phyloP scores from a whole-genome alignment of 2,329 filamentous ascomycete species.

The Sordariomycetes sp. region DNA sequence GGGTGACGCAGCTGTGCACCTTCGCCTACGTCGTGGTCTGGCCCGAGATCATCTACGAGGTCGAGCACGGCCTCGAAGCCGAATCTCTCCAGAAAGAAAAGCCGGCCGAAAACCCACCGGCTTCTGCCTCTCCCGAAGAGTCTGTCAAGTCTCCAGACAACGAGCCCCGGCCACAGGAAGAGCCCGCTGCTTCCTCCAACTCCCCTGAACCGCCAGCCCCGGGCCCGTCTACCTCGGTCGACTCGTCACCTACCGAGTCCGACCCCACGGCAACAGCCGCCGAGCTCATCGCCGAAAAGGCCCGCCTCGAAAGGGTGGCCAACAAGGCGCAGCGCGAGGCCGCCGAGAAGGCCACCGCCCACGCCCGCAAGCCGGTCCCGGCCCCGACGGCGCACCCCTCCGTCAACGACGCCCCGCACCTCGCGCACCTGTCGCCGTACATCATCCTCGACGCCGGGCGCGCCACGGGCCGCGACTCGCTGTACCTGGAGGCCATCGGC shows the following conservation, averaged over 20 bases:
- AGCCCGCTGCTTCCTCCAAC: background rate
- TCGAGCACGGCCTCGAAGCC: constrained; percentile 59
- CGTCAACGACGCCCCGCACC: constrained; percentile 43
- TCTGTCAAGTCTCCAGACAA: constrained; percentile 6
- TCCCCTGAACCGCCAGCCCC: constrained; percentile 5
- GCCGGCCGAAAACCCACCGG: constrained; percentile 4
- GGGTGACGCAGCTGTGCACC: constrained; percentile 87
- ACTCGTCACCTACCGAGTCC: constrained; percentile 5
- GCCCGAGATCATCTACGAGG: constrained; percentile 72
- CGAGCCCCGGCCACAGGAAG: constrained; percentile 2
- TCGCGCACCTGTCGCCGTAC: constrained; percentile 48
- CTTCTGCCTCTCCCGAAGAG: constrained; percentile 8
- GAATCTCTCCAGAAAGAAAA: constrained; percentile 39
- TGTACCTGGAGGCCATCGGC: constrained; percentile 55
- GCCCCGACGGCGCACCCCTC: constrained; percentile 42
- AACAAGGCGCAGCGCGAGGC: constrained; percentile 42
- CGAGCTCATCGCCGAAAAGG: constrained; percentile 48
- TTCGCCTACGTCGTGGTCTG: constrained; percentile 83
- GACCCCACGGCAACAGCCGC: constrained; percentile 26
- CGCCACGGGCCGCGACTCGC: constrained; percentile 66
- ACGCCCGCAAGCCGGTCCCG: constrained; percentile 39
- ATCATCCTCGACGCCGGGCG: constrained; percentile 70
- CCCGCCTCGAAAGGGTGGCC: constrained; percentile 48
- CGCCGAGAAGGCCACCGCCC: constrained; percentile 44
- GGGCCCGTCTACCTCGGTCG: constrained; percentile 7